Percentiles rank a stretch among this genome's conserved stretches.
These are phyloP conservation scores for Dendrobium catenatum DNA, from an alignment of 106 monocot genomes.

Conservation along the genomic window DNA sequence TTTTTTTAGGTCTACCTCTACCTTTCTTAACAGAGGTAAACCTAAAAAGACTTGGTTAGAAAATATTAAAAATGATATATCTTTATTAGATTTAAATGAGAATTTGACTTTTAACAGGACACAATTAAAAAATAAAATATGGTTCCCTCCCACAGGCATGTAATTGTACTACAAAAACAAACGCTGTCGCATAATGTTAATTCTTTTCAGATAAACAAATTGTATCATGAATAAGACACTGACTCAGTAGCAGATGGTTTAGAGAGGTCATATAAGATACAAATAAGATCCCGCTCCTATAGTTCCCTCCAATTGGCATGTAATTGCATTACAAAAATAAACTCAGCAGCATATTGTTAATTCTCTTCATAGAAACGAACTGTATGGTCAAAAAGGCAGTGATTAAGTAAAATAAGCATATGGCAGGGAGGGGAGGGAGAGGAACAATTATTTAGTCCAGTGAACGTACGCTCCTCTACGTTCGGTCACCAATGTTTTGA, in stretches of 20 bases:
- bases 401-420: background rate
- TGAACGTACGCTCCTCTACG: no score
- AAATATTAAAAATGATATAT: no score
- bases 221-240: background rate
- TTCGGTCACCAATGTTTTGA: no score
- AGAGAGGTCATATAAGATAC: background rate
- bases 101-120: no score
- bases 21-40: no score
- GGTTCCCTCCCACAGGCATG: background rate
- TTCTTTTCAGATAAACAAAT: background rate
- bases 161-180: background rate
- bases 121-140: background rate
- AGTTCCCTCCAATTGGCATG: background rate
- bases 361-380: background rate
- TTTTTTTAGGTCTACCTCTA: no score
- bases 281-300: background rate
- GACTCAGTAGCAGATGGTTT: background rate
- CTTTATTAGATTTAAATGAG: no score
- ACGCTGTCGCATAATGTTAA: background rate
- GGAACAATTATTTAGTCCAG: no score
- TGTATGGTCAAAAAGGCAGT: background rate
- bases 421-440: background rate
- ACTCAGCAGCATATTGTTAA: background rate
- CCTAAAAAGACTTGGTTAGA: no score
- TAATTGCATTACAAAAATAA: background rate